Evolutionary conservation across 2,329 filamentous ascomycete genomes (phyloP).

Genomic region (Penicillium sp.): DNA sequence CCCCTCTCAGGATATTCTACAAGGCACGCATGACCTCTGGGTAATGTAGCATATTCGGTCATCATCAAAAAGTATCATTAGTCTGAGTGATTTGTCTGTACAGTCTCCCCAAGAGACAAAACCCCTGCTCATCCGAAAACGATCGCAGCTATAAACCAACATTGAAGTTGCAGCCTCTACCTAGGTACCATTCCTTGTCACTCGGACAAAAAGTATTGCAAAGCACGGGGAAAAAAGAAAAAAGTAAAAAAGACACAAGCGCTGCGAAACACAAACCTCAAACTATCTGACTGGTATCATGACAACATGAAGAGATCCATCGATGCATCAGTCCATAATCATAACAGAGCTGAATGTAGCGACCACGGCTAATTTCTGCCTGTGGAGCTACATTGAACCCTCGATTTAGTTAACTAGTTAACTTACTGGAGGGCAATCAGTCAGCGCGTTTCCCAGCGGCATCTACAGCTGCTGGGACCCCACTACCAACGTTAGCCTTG

Average conservation of each 20-base stretch:
- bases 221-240: neutral
- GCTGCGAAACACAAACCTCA: slow-evolving; percentile 5
- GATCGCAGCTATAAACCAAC: slow-evolving; percentile 2
- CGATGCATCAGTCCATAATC: slow-evolving; percentile 16
- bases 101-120: neutral
- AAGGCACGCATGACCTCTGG: neutral
- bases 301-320: slow-evolving; percentile 16
- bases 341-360: slow-evolving; percentile 4
- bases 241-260: slow-evolving; percentile 7
- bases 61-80: neutral
- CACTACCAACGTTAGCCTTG: neutral
- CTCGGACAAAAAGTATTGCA: neutral
- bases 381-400: neutral
- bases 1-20: neutral
- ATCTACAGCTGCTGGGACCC: slow-evolving; percentile 1
- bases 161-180: neutral
- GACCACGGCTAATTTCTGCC: neutral
- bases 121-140: neutral
- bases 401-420: neutral
- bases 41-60: neutral
- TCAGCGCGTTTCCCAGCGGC: slow-evolving; percentile 31
- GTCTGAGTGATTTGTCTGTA: neutral
- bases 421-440: slow-evolving; percentile 14
- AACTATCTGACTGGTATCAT: slow-evolving; percentile 14
- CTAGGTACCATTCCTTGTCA: neutral